A percentile compares a stretch with the other conserved stretches of the same genome.
These are phyloP conservation scores for Rhytidiadelphus loreus DNA, from an alignment of 225 moss, liverwort and hornwort genomes.

Conservation along the genomic window DNA sequence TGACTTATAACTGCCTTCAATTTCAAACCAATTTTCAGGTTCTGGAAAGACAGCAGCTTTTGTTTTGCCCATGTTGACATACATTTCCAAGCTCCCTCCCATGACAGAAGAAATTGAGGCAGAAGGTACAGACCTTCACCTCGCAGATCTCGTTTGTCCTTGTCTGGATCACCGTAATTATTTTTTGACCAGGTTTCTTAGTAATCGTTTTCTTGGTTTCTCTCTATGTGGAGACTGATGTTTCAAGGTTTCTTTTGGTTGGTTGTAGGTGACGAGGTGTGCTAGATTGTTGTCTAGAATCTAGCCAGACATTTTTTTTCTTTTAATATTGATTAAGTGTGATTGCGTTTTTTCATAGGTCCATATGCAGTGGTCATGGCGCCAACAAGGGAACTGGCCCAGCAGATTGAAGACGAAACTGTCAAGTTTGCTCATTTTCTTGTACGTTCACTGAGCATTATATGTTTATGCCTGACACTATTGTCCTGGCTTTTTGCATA, in stretches of 20 bases:
- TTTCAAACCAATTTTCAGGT: conserved; percentile 34
- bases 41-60: conserved; percentile 99
- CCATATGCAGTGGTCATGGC: conserved; percentile 99
- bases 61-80: conserved; percentile 99
- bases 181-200: background rate
- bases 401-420: conserved; percentile 99
- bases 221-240: background rate
- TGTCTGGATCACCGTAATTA: background rate
- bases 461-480: background rate
- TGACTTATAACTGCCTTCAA: background rate
- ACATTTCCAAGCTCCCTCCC: conserved; percentile 95
- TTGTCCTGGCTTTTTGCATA: background rate
- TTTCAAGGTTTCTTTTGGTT: background rate
- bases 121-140: conserved; percentile 2
- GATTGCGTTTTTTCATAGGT: conserved; percentile 22
- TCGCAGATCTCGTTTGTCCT: background rate
- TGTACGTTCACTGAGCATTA: conserved; percentile 13
- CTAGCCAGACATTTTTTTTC: background rate
- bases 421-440: conserved; percentile 98
- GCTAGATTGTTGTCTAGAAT: background rate
- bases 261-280: background rate
- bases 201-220: background rate
- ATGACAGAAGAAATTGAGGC: conserved; percentile 67
- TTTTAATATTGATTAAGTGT: background rate
- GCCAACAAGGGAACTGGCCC: conserved; percentile 93